Base-by-base conservation (phyloP, 1,139 yeast species). In the Yamadazyma atlantica region DNA sequence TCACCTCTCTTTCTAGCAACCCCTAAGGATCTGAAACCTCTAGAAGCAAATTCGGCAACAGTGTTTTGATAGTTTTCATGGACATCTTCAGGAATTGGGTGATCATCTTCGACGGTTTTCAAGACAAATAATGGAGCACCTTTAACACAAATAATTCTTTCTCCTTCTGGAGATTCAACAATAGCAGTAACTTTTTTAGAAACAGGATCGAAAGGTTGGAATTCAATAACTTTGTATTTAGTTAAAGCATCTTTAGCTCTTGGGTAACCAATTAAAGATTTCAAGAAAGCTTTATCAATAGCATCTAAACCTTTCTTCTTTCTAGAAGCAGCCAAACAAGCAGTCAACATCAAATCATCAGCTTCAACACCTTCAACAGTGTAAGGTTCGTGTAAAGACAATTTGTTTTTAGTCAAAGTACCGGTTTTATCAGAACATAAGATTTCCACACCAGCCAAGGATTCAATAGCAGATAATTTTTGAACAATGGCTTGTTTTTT, bases 361-460 rank as follows among this genome's bases (percentile, higher is more conserved):
- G 95, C 83, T 67, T 90, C 96, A 58, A 92, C 97, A 78, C 98
- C 98, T 64, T 87, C 96, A 60, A 94, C 97, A 66, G 97, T 89
- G 87, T 89, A 92, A 62, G 98, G 98, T 73, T 90, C 97, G 73
- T 89, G 94, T 62, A 90, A 79, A 43, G 97, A 87, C 64, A 87
- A 74, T 79, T 89, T 90, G 85, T 90, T 90, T 80, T 90, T 90
- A 75, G 97, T 90, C 73, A 90, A 81, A 58, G 98, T 92, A 84
- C 98, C 98, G 65, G 98, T 90, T 79, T 90, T 90, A 74, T 90
- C 98, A 54, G 97, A 90, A 82, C 97, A 90, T 68, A 90, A 83
- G 69, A 90, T 89, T 75, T 90, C 97, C 63, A 90, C 97, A 85
- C 97, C 97, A 56, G 97, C 98, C 59, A 90, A 80, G 49, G 97